Conservation (phyloP, 495 filamentous ascomycete species). For the Xylaria bambusicola region DNA sequence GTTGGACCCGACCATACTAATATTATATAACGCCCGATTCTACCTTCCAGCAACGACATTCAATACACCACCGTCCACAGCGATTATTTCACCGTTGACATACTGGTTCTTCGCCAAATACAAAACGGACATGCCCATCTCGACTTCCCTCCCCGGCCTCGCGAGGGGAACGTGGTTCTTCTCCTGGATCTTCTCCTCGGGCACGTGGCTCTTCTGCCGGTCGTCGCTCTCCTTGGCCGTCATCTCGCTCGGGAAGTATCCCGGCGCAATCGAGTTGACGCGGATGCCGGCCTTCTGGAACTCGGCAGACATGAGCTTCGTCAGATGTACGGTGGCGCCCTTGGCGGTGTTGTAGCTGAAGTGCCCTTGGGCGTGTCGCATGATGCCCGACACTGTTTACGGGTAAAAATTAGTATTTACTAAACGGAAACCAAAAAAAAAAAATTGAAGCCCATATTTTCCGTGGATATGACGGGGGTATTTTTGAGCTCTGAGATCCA, state of each 20-base stretch:
- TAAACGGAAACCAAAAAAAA: too few relatives aligned
- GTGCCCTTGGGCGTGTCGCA: slow-evolving; percentile 52
- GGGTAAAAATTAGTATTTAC: too few relatives aligned
- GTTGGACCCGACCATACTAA: too few relatives aligned
- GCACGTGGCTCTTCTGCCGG: slow-evolving; percentile 54
- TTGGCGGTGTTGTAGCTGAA: slow-evolving; percentile 65
- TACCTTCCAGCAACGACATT: slow-evolving; percentile 34
- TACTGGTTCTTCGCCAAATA: slow-evolving; percentile 61
- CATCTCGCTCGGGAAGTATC: slow-evolving; percentile 66
- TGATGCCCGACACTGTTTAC: slow-evolving; percentile 61
- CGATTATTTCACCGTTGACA: slow-evolving; percentile 63
- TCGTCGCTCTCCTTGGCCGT: slow-evolving; percentile 59
- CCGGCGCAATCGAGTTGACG: slow-evolving; percentile 66
- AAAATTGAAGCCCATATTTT: too few relatives aligned
- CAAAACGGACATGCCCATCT: slow-evolving; percentile 59
- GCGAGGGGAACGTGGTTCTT: slow-evolving; percentile 57
- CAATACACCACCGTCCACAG: slow-evolving; percentile 61
- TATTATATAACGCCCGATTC: background rate
- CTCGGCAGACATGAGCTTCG: slow-evolving; percentile 59
- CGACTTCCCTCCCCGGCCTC: slow-evolving; percentile 54
- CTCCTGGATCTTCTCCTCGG: slow-evolving; percentile 50
- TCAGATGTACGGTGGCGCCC: slow-evolving; percentile 60
- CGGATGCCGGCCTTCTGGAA: slow-evolving; percentile 58
- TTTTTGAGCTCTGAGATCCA: too few relatives aligned
- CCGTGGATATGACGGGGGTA: too few relatives aligned